Base-by-base conservation (phyloP, 192 early-diverging fungal genomes). In the Mycoemilia scoparia region DNA sequence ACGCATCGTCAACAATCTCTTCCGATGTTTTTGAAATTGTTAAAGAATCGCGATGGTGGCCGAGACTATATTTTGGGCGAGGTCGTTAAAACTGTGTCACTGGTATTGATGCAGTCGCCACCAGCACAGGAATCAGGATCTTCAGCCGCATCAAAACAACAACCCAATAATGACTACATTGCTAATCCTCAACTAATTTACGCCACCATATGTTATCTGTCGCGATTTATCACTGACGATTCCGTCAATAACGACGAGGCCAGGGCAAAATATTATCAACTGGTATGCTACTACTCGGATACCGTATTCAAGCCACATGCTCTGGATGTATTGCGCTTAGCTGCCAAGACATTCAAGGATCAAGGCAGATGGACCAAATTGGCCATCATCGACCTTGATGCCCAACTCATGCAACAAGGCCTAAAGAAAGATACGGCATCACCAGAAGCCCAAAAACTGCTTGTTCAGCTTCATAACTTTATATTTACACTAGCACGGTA, bases 401-500 rank as follows among this genome's bases (percentile, higher is more conserved):
- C 71, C 3, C 26, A 43, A 7, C 28, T 62, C 3, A 6, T 41
- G 11, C 13, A 38, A 16, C 30, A 30, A 33, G 13, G 14, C 19
- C 26, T 10, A 4, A 6, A 5, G 20, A 12, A 33, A 1, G 6
- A 1, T 19, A 14, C 19, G 17, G 39, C 23, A 20, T 34, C 50
- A 33, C 20, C 15, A 32, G 29, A 22, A 19, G 32, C 48, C 19
- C 6, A 19, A 3, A 30, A 41, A 27, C 25, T 15, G 9, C n/a
- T 55, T 15, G 39, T 40, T 4, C 46, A 57, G 1, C 40, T 87
- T 13, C 68, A 77, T 24, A 64, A 75, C 28, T 85, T 89, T 53
- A 46, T 86, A 19, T 71, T 90, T 29, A 74, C 85, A 24, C 53
- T 98, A 39, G 87, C 89, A 1, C 58, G 81, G n/a, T 93, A 77